Conservation (phyloP, 2,329 filamentous ascomycete genomes). For the Apiospora aurea region DNA sequence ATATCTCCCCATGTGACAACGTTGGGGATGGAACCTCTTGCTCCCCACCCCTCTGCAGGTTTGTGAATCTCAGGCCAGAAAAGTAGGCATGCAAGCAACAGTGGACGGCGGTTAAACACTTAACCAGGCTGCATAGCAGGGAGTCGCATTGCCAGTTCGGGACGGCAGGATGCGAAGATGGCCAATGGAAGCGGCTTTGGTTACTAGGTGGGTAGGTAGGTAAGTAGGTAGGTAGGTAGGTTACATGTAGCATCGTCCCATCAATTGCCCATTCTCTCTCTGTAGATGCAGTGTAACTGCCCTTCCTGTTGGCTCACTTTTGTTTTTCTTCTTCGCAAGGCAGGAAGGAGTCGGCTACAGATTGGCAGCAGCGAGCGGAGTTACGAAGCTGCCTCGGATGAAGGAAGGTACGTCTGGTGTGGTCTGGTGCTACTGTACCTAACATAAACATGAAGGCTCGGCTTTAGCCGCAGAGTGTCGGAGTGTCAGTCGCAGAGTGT, state of each 20-base stretch:
- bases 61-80: background rate
- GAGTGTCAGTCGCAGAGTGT: background rate
- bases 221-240: no score
- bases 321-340: background rate
- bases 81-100: background rate
- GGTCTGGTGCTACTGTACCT: no score
- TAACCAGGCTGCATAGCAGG: background rate
- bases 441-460: no score
- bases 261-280: background rate
- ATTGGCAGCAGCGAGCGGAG: background rate
- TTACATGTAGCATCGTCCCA: background rate
- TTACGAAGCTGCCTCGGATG: slow-evolving; percentile 10
- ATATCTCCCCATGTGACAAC: background rate
- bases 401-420: background rate
- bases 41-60: background rate
- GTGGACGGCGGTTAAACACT: background rate
- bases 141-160: slow-evolving; percentile 8
- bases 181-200: background rate
- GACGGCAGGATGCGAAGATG: background rate
- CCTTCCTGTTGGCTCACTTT: background rate
- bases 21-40: background rate
- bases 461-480: no score
- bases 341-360: background rate
- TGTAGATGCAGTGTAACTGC: background rate
- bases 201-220: no score